A percentile compares a stretch with the other conserved stretches of the same genome.
These are phyloP conservation scores for Capsicum pubescens DNA, from an alignment of 257 asterid genomes.

Conservation along the genomic window DNA sequence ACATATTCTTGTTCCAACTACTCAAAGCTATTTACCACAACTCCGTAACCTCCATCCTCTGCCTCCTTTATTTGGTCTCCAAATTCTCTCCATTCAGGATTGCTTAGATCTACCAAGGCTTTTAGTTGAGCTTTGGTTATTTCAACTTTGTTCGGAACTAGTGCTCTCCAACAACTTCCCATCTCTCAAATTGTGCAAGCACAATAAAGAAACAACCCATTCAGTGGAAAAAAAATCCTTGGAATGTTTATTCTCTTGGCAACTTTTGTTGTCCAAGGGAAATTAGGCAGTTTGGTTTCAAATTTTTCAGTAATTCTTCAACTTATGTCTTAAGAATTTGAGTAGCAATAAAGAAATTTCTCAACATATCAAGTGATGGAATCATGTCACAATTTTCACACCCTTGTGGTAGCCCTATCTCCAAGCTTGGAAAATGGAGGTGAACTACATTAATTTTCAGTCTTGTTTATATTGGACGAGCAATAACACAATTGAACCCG, in stretches of 20 bases:
- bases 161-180: not conserved
- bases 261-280: constrained; percentile 21
- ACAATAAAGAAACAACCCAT: not conserved
- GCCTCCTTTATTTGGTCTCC: constrained; percentile 6
- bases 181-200: constrained; percentile 13
- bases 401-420: not conserved
- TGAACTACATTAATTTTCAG: not conserved
- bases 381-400: constrained; percentile 11
- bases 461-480: not conserved
- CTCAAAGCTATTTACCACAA: not conserved
- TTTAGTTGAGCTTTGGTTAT: constrained; percentile 5
- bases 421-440: not conserved
- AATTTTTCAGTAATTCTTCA: not conserved
- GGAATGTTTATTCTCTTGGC: not conserved
- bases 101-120: constrained; percentile 2
- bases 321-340: constrained; percentile 13
- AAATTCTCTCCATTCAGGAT: not conserved
- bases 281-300: constrained; percentile 6
- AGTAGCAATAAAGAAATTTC: not conserved
- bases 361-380: not conserved
- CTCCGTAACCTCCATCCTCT: not conserved
- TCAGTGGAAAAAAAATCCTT: constrained; percentile 9
- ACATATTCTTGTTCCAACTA: constrained; percentile 6
- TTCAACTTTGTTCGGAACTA: not conserved
- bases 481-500: not conserved